A percentile compares a stretch with the other conserved stretches of the same genome.
phyloP scores from a whole-genome alignment of 495 filamentous ascomycete genomes.

The Talaromyces thailandensis region DNA sequence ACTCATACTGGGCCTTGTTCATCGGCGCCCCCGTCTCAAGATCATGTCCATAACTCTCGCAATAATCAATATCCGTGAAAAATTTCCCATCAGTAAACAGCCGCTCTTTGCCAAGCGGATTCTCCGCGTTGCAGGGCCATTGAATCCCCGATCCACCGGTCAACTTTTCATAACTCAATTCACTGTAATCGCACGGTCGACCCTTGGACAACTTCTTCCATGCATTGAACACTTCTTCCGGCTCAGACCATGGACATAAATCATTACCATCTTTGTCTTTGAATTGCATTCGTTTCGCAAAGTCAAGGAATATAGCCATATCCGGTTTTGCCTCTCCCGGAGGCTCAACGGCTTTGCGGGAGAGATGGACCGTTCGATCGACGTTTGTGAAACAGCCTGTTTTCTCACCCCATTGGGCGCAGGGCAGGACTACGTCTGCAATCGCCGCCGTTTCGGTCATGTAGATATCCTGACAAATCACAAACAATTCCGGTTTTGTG shows the following conservation, averaged over 20 bases:
- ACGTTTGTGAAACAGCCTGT: slow-evolving; percentile 17
- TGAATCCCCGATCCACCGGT: not conserved
- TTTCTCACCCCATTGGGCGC: slow-evolving; percentile 15
- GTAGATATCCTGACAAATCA: not conserved
- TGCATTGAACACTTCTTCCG: slow-evolving; percentile 14
- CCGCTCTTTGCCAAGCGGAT: not conserved
- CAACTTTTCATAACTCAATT: not conserved
- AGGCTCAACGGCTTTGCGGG: slow-evolving; percentile 14
- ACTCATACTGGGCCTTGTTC: not conserved
- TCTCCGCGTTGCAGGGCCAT: not conserved
- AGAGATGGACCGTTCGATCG: slow-evolving; percentile 16
- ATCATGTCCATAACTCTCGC: not conserved
- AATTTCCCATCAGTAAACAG: not conserved
- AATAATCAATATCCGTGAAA: not conserved
- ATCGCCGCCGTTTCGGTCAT: not conserved
- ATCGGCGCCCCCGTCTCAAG: not conserved
- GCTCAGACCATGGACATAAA: slow-evolving; percentile 8
- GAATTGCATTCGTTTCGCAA: slow-evolving; percentile 14
- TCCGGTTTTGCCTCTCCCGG: slow-evolving; percentile 9
- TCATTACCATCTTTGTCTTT: slow-evolving; percentile 12
- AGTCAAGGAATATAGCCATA: slow-evolving; percentile 15
- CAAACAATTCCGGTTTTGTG: not conserved
- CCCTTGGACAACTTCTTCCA: slow-evolving; percentile 14
- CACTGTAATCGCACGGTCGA: slow-evolving; percentile 15
- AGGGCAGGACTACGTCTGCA: slow-evolving; percentile 11